Evolutionary conservation across 805 yeast species (phyloP), one percentile per base, ranked within the genome.

Genomic region (Citeromyces nyonsensis): DNA sequence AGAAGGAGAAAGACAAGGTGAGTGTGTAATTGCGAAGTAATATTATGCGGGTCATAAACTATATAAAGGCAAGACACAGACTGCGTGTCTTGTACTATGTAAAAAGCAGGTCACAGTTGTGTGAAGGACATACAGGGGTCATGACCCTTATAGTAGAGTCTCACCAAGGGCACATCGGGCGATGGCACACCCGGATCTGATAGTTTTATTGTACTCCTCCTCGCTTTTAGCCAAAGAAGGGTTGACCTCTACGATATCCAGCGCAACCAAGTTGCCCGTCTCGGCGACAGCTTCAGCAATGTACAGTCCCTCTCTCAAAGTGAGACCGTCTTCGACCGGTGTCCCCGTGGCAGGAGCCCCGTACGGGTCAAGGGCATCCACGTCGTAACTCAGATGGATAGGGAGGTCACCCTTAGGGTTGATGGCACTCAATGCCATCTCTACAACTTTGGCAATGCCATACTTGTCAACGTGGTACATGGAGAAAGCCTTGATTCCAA

Each of bases 301-400:
- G 51, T 79, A 88, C 51, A 91, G 66, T 32, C 95, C 96, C 57
- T 88, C 98, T 59, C 98, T 72, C 54, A 88, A 66, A 6, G 95
- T 77, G 41, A 88, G 63, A 3, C 98, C 98, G 41, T 97, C 97
- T 52, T 94, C 75, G 10, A 88, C 98, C 28, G 96, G 88, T 1
- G 98, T 91, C 34, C 98, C 98, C 1, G 98, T 88, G 26, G 96
- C 94, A 12, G 95, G 96, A 10, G 91, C 95, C 49, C 63, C 85
- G 39, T 73, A 66, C 31, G 97, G 97, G 56, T 88, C 98, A 36
- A 91, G 77, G 28, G 96, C 96, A 56, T 88, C 98, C 29, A 88
- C 96, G 50, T 88, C 98, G 51, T 86, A 88, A 18, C 93, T 78
- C 41, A 91, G 57, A 60, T 88, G 95, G 40, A 91, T 66, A 32